Evolutionary conservation across 768 basidiomycete genomes (phyloP).

Genomic region (Butyriboletus loyo): DNA sequence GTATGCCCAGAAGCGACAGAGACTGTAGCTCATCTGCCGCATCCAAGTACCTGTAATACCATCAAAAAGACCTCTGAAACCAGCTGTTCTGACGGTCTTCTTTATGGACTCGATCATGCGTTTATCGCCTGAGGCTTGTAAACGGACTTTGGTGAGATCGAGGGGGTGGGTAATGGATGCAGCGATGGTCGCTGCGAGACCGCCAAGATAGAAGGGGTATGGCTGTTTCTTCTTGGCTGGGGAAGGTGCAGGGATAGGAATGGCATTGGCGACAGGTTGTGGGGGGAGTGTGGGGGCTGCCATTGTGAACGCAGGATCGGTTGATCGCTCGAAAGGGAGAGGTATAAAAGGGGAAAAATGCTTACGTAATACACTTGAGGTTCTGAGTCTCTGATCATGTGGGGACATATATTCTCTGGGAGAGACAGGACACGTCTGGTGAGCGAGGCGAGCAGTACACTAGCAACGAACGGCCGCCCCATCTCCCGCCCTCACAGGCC

Average conservation of each 20-base stretch:
- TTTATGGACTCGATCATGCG: slow-evolving; percentile 80
- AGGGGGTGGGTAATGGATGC: slow-evolving; percentile 87
- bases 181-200: slow-evolving; percentile 83
- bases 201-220: slow-evolving; percentile 86
- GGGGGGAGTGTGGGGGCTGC: slow-evolving; percentile 7
- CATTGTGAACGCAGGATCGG: slow-evolving; percentile 13
- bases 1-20: slow-evolving; percentile 93
- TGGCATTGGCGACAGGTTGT: slow-evolving; percentile 10
- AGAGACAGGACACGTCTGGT: neutral
- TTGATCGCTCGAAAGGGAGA: neutral
- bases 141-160: slow-evolving; percentile 86
- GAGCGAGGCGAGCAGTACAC: neutral
- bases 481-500: neutral
- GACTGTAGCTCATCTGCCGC: slow-evolving; percentile 89
- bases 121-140: slow-evolving; percentile 91
- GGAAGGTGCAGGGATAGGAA: neutral
- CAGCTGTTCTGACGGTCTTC: slow-evolving; percentile 81
- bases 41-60: slow-evolving; percentile 88
- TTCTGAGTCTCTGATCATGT: too few species aligned
- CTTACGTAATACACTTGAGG: slow-evolving; percentile 15
- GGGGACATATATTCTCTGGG: neutral
- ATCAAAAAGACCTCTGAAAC: slow-evolving; percentile 71
- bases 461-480: neutral
- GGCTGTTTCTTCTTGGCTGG: slow-evolving; percentile 53
- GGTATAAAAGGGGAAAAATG: slow-evolving; percentile 7